Evolutionary conservation across 2,329 filamentous ascomycete genomes (phyloP), one percentile per base, ranked within the genome.

Genomic region (Davidsoniella australis): DNA sequence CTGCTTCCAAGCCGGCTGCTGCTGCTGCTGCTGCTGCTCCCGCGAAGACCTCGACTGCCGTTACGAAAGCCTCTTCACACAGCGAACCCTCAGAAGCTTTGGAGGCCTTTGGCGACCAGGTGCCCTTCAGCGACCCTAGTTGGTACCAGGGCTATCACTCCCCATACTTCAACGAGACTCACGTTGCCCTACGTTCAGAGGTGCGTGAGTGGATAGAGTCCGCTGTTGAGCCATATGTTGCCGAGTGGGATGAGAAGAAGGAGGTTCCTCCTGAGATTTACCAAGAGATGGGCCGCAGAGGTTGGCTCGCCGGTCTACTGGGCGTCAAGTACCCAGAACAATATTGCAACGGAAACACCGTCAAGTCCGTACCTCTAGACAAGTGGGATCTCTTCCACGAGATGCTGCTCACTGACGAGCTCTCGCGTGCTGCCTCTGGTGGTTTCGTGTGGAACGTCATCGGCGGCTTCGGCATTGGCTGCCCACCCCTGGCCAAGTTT

Each of bases 371-470:
- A 10, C 66, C 82, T 0, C 70, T 84, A 0, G 86, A 95, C 67
- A 81, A 91, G 63, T 98, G 89, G 89, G 91, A 98, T 68, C 76
- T 94, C 41, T 98, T 96, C 79, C 91, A 98, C 67, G 91, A 98
- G 73, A 75, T 96, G 76, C 73, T 96, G 41, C 63, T 98, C 53
- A 96, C 89, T 1, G 91, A 98, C 58, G 91, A 98, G 73, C 69
- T 98, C 41, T 94, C 85, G 38, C 85, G 91, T 49, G 72, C 79
- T 46, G 91, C 82, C 50, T 93, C 85, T 44, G 91, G 91, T 59
- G 91, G 91, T 52, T 82, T 96, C 55, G 87, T 96, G 18, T 96
- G 91, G 91, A 94, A 94, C 65, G 70, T 96, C 59, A 82, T 96
- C 55, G 91, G 89, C 57, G 91, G 91, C n/a, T 95, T 85, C 62